Base-by-base conservation (phyloP, 176 grass and related monocot genomes). In the Neostapfia colusana region DNA sequence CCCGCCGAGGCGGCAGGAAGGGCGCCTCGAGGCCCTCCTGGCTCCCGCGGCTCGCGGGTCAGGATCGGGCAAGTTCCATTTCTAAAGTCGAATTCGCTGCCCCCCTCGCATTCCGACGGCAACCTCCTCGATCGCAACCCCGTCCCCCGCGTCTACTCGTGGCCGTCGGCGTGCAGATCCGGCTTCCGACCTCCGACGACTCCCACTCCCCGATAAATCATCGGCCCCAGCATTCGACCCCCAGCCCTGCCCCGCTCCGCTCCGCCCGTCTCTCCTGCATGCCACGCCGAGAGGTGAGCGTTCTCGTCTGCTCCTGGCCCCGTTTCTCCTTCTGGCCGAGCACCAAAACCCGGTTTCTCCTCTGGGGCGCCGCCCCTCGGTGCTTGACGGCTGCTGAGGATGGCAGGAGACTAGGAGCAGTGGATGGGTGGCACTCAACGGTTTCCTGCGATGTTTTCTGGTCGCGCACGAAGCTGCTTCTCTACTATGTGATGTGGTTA, bases 401-500 rank as follows among this genome's bases (percentile, higher is more conserved):
- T 58, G 23, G 23, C 13, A 18, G 2, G 5, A 48, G 13, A 31
- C 31, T 31, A 31, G 31, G 31, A 31, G 3, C 11, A 48, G n/a
- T 26, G 13, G 55, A 58, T 58, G 55, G 21, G 55, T 58, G 3
- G 55, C 55, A 57, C 26, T 35, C 55, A 70, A 70, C 63, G 8
- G 61, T 53, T 68, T 44, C 25, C 28, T 40, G 73, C 31, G 76
- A 40, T 68, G 62, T 74, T 31, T 31, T 88, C 35, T 27, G 69
- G 44, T 56, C 79, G 62, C 16, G 25, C 69, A 88, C 62, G 85
- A 44, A 83, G 69, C 70, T 28, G 70, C 81, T 58, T 58, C 9
- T 11, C 9, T 11, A 17, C 1, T 26, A 2, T 28, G 63, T 36
- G 65, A 21, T 28, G 10, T n/a, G 31, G 36, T 18, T 26, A 28